Evolutionary conservation across 108 stramenopile species (phyloP), one percentile per base, ranked within the genome.

Genomic region (Aureococcus anophagefferens): DNA sequence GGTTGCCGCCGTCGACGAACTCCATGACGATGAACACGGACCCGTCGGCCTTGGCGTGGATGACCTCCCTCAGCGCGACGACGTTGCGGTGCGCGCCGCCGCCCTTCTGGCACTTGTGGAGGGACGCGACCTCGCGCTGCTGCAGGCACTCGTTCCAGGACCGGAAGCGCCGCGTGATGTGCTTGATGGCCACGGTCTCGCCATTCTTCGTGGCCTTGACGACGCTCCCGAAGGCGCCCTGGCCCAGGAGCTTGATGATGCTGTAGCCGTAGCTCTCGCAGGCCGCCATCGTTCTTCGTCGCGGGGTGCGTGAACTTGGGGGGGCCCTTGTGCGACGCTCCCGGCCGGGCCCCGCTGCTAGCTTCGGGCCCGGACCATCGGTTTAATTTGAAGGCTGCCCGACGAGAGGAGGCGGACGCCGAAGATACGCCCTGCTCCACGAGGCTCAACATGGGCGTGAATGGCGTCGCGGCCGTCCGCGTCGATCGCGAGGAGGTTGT

Each of bases 61-160:
- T 46, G 15, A 76, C 35, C 72, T 76, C 67, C 0, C 46, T 31
- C 46, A 76, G 71, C 0, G 63, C 14, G 5, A 76, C 65, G 66
- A 76, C 65, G 76, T 76, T 71, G 0, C 35, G 35, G 71, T 76
- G 76, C 5, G 68, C 62, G 46, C 64, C 30, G 13, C 29, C 28
- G 21, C 25, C 21, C 17, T 25, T 1, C 51, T 59, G 51, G 21
- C 71, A 18, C 37, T 35, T 21, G 9, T 44, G 44, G 34, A 76
- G 36, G 33, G 70, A 31, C 21, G 16, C 25, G 0, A 76, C 37
- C 59, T 76, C 76, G 11, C 76, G 76, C 21, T 72, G 76, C 40
- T 62, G 62, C 34, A 75, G 37, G 29, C 67, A 68, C 51, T 75
- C 74, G 31, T 63, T 30, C 68, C 68, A 75, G 13, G 46, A 29